Conservation (phyloP, 768 basidiomycete species). For the Tylopilus sp. region DNA sequence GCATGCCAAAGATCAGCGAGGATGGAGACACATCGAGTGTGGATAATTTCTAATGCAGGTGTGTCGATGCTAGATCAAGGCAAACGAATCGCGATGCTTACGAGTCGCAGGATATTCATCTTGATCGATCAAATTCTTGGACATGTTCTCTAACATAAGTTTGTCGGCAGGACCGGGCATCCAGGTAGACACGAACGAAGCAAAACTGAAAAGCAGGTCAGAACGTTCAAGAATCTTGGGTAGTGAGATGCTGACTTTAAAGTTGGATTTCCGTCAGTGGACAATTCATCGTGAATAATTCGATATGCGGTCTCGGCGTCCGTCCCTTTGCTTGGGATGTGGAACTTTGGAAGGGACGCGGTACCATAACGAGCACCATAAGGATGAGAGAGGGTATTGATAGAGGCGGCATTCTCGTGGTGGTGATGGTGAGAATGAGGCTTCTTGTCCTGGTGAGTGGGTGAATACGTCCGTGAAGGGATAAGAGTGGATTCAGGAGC, state of each 20-base stretch:
- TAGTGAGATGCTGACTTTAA: constrained; percentile 39
- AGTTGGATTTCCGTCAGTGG: constrained; percentile 50
- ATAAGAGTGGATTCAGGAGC: not conserved
- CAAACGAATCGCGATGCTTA: constrained; percentile 13
- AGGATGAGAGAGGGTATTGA: constrained; percentile 36
- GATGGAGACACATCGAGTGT: constrained; percentile 48
- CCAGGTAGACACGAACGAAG: constrained; percentile 67
- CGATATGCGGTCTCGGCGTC: constrained; percentile 50
- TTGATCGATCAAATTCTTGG: constrained; percentile 66
- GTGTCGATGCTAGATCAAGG: not conserved
- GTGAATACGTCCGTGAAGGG: not conserved
- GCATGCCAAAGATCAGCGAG: constrained; percentile 70
- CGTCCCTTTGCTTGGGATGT: constrained; percentile 58
- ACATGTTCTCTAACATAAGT: constrained; percentile 61
- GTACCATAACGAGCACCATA: constrained; percentile 67
- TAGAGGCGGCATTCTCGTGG: constrained; percentile 32
- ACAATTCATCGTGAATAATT: constrained; percentile 62
- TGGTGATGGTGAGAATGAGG: constrained; percentile 31
- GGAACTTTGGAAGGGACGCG: constrained; percentile 67
- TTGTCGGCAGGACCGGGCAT: constrained; percentile 51
- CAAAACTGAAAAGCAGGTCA: constrained; percentile 36
- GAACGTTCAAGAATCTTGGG: not conserved
- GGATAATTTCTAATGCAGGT: constrained; percentile 36
- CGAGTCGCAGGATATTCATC: constrained; percentile 67
- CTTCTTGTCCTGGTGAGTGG: constrained; percentile 45